Percentiles rank a stretch among this genome's conserved stretches.
Conservation (phyloP, 331 rosid genomes). For the Acacia pycnantha region DNA sequence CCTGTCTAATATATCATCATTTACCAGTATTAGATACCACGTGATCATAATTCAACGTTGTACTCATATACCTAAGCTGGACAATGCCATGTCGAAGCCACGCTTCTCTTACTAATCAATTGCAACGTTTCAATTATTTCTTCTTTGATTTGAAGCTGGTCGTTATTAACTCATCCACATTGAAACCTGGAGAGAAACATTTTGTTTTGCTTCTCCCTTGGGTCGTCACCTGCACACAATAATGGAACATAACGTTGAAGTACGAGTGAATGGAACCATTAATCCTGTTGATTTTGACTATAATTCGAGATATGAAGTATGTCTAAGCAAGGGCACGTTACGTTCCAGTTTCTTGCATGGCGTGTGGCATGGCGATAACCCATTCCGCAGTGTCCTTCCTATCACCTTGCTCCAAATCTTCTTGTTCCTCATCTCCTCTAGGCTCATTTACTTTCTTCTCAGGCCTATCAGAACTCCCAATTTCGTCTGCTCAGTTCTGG, state of each 20-base stretch:
- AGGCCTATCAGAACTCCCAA: conserved; percentile 53
- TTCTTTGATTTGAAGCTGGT: neutral
- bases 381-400: conserved; percentile 37
- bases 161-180: neutral
- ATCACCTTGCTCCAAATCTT: conserved; percentile 35
- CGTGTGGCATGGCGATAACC: conserved; percentile 36
- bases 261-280: conserved; percentile 14
- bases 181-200: neutral
- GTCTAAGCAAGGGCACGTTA: conserved; percentile 16
- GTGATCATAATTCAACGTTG: neutral
- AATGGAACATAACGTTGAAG: neutral
- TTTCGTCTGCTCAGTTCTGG: conserved; percentile 39
- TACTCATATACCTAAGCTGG: neutral
- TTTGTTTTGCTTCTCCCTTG: neutral
- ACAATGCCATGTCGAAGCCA: neutral
- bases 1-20: too few relatives aligned
- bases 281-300: neutral
- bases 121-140: neutral
- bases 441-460: conserved; percentile 34
- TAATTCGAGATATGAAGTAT: neutral
- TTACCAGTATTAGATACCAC: neutral
- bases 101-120: neutral
- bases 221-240: neutral
- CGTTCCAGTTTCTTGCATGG: conserved; percentile 27
- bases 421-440: neutral